Base-by-base conservation (phyloP, 192 early-diverging fungal genomes). In the Gorgonomyces haynaldii region DNA sequence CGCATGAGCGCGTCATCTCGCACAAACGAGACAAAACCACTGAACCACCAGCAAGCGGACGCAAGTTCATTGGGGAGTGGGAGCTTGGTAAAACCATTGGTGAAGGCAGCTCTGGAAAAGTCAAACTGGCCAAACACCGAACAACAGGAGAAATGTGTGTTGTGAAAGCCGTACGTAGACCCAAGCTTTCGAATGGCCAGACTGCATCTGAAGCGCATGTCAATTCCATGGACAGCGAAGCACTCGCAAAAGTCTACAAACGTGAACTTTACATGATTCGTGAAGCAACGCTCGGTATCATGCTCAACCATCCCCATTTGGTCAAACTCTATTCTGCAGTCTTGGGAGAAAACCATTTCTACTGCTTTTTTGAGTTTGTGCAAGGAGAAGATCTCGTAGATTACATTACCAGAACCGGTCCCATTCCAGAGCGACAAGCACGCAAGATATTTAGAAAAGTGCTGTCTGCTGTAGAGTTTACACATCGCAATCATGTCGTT, bases 331-430 rank as follows among this genome's bases (percentile, higher is more conserved):
- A 58, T 23, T 52, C 50, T 3, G 62, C 57, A 20, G 45, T 55
- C 3, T 30, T 58, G 19, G 64, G 64, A 9, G 56, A 58, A 29
- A 58, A 58, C 36, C 64, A 66, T 23, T 66, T 66, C 32, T 66
- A 66, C 40, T 66, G 62, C 47, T 66, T 66, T 29, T 66, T 58
- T 44, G 64, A 66, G 46, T 39, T 51, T 30, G 40, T 62, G 15
- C 50, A 55, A 22, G 64, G 64, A 30, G 51, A 66, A 52, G 64
- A 66, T 54, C 26, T 66, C 29, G 58, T 57, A n/a, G 64, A 66
- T 37, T 62, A 34, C 28, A 53, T 66, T 23, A 26, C 58, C 25
- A 44, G 55, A 22, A 26, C 37, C 6, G 64, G 64, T 12, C 15
- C 41, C 39, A 41, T 66, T 31, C 20, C 15, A 17, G 63, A 65